A percentile compares a stretch with the other conserved stretches of the same genome.
Conservation (phyloP, 2,329 filamentous ascomycete species). For the Clarireedia homoeocarpa region DNA sequence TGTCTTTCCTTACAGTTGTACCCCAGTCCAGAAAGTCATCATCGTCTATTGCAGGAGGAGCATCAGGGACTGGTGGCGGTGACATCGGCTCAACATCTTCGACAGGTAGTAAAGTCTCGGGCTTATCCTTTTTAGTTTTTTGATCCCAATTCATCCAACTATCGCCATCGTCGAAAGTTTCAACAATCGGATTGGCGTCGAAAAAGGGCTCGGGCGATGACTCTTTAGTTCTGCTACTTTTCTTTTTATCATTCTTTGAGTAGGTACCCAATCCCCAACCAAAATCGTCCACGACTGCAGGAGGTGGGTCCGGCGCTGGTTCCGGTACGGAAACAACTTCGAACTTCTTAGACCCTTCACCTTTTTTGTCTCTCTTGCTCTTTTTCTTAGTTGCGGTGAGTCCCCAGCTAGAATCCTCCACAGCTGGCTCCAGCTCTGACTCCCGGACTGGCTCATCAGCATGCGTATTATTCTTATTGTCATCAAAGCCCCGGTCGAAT, state of each 20-base stretch:
- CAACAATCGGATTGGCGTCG: slow-evolving; percentile 16
- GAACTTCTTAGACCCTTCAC: slow-evolving; percentile 30
- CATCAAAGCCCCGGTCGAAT: background rate
- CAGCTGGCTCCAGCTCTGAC: slow-evolving; percentile 25
- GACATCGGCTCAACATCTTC: slow-evolving; percentile 29
- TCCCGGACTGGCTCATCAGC: background rate
- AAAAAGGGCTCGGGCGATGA: slow-evolving; percentile 12
- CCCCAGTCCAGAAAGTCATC: slow-evolving; percentile 27
- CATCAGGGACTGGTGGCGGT: slow-evolving; percentile 27
- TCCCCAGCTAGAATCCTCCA: slow-evolving; percentile 27
- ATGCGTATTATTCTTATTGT: background rate
- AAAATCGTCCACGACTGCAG: slow-evolving; percentile 25
- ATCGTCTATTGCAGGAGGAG: slow-evolving; percentile 25
- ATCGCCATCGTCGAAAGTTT: slow-evolving; percentile 20
- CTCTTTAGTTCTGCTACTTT: slow-evolving; percentile 28
- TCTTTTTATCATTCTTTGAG: slow-evolving; percentile 37
- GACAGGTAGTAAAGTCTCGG: slow-evolving; percentile 26
- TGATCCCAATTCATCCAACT: slow-evolving; percentile 26
- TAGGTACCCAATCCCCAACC: slow-evolving; percentile 11
- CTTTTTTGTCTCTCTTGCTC: slow-evolving; percentile 35
- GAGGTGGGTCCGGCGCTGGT: slow-evolving; percentile 14
- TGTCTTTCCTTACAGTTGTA: slow-evolving; percentile 30
- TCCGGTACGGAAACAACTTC: slow-evolving; percentile 15
- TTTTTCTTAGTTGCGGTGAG: slow-evolving; percentile 19
- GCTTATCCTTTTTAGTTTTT: slow-evolving; percentile 21